Evolutionary conservation across 768 basidiomycete genomes (phyloP).

Genomic region (Rhizopogon salebrosus): DNA sequence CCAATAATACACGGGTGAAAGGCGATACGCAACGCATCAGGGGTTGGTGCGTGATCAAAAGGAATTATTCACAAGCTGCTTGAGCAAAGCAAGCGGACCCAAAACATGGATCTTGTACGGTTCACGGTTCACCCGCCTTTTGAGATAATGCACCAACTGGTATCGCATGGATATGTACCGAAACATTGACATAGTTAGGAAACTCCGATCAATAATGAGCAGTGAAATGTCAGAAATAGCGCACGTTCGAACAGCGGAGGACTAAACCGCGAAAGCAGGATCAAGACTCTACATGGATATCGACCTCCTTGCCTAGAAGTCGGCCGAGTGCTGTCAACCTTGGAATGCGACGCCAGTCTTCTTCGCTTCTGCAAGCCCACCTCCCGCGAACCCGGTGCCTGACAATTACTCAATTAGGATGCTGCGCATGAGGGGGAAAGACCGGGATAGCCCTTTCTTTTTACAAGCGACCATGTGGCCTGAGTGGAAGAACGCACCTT

Average conservation of each 20-base stretch:
- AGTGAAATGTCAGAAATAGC: neutral
- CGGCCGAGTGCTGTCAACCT: constrained; percentile 39
- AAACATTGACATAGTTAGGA: neutral
- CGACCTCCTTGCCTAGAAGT: too few relatives aligned
- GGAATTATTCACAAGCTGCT: constrained; percentile 22
- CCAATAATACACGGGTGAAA: constrained; percentile 11
- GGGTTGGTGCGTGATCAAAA: constrained; percentile 26
- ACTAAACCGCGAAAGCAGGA: neutral
- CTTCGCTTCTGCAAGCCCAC: constrained; percentile 88
- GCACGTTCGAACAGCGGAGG: neutral
- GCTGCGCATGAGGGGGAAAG: neutral
- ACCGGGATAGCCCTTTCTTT: neutral
- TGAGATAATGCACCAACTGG: constrained; percentile 29
- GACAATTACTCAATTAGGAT: constrained; percentile 4
- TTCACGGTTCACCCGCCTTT: constrained; percentile 24
- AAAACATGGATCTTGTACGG: constrained; percentile 27
- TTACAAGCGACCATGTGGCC: neutral
- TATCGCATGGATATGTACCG: constrained; percentile 35
- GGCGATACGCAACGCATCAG: constrained; percentile 17
- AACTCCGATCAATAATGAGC: too few relatives aligned
- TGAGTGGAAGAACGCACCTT: constrained; percentile 48
- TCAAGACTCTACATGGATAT: too few relatives aligned
- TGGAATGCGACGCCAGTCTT: constrained; percentile 83
- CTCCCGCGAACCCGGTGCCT: constrained; percentile 94
- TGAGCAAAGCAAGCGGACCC: constrained; percentile 23